Evolutionary conservation across 1,284 basidiomycete species (phyloP).

Genomic region (Rhodotorula sp.): DNA sequence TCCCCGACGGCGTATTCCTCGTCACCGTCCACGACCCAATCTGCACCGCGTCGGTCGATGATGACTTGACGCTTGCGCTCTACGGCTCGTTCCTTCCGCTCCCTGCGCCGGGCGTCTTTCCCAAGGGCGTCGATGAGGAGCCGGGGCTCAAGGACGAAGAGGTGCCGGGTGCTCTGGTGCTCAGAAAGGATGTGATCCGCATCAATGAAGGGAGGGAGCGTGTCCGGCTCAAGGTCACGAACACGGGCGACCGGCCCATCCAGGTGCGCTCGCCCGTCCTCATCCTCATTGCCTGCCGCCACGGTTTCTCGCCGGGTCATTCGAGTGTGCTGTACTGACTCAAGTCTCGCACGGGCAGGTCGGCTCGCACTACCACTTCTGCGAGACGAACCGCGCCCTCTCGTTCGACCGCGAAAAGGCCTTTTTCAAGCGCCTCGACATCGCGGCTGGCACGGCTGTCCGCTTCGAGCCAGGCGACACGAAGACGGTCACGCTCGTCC

Average conservation of each 20-base stretch:
- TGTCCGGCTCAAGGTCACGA: conserved; percentile 75
- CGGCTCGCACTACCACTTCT: conserved; percentile 87
- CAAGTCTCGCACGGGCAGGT: conserved; percentile 56
- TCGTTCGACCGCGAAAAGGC: conserved; percentile 78
- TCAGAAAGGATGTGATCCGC: conserved; percentile 64
- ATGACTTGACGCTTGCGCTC: conserved; percentile 76
- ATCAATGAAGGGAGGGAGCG: conserved; percentile 74
- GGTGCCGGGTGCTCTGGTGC: conserved; percentile 57
- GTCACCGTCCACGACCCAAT: conserved; percentile 94
- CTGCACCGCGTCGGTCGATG: conserved; percentile 63
- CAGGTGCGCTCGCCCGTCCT: no score
- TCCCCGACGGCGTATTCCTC: conserved; percentile 82
- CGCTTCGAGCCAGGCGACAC: conserved; percentile 93
- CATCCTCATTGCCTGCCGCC: not conserved
- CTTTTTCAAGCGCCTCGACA: conserved; percentile 85
- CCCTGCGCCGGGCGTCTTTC: conserved; percentile 68
- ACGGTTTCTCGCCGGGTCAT: not conserved
- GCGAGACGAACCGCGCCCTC: conserved; percentile 82
- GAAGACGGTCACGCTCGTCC: conserved; percentile 79
- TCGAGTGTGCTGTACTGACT: not conserved
- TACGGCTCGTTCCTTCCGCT: conserved; percentile 90
- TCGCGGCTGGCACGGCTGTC: conserved; percentile 89
- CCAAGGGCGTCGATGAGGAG: conserved; percentile 56
- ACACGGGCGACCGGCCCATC: conserved; percentile 90
- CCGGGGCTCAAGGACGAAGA: conserved; percentile 19